A percentile compares a stretch with the other conserved stretches of the same genome.
These are phyloP conservation scores for Aspergillus sp. DNA, from an alignment of 2,329 filamentous ascomycete genomes.

Conservation along the genomic window DNA sequence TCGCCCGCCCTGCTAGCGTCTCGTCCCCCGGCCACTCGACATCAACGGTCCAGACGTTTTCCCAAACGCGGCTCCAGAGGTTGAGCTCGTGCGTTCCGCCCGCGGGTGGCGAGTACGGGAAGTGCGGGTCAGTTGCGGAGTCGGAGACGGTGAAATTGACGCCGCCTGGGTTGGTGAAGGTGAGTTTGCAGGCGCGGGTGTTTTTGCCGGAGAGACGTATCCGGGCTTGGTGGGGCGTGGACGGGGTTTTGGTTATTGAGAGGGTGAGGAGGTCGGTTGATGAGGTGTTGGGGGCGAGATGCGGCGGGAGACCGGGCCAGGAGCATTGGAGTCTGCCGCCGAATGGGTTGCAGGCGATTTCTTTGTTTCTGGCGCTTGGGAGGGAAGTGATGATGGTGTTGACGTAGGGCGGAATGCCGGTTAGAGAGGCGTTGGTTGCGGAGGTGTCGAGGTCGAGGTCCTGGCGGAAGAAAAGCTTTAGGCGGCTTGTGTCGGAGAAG, in stretches of 20 bases:
- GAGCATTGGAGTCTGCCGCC: slow-evolving; percentile 50
- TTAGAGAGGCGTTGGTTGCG: slow-evolving; percentile 59
- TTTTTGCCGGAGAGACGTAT: slow-evolving; percentile 63
- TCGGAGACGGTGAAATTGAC: slow-evolving; percentile 57
- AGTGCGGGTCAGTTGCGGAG: slow-evolving; percentile 53
- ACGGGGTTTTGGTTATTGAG: slow-evolving; percentile 43
- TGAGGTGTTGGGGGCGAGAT: slow-evolving; percentile 43
- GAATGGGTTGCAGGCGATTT: slow-evolving; percentile 43
- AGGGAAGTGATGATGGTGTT: slow-evolving; percentile 57
- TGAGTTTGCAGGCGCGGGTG: slow-evolving; percentile 67
- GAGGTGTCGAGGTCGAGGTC: slow-evolving; percentile 65
- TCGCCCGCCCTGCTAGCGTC: slow-evolving; percentile 53
- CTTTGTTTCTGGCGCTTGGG: slow-evolving; percentile 59
- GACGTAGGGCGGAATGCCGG: slow-evolving; percentile 59
- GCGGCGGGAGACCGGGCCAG: slow-evolving; percentile 60
- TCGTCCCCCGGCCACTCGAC: slow-evolving; percentile 48
- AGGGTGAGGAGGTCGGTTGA: slow-evolving; percentile 57
- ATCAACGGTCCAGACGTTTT: slow-evolving; percentile 65
- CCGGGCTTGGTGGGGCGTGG: slow-evolving; percentile 42
- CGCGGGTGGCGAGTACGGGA: slow-evolving; percentile 53
- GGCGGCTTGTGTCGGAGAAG: slow-evolving; percentile 66
- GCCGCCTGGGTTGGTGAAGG: slow-evolving; percentile 59
- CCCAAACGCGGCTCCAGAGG: slow-evolving; percentile 76
- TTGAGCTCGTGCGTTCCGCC: slow-evolving; percentile 59
- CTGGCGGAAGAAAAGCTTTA: slow-evolving; percentile 85